Conservation (phyloP, 1,284 basidiomycete genomes). For the Tylopilus sp. region DNA sequence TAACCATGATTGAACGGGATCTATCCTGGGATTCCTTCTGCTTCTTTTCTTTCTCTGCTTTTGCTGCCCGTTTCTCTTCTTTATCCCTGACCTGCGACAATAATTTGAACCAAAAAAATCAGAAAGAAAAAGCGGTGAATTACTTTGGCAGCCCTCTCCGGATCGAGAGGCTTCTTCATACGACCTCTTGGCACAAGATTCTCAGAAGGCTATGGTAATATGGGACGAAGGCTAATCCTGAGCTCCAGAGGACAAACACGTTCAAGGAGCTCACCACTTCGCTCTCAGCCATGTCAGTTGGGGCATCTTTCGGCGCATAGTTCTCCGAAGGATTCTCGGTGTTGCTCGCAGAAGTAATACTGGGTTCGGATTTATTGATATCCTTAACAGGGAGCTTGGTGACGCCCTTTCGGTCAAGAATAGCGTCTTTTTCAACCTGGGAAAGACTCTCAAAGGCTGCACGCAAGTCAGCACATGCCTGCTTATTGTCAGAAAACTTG, state of each 20-base stretch:
- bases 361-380: constrained; percentile 30
- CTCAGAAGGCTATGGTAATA: constrained; percentile 20
- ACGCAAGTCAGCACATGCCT: constrained; percentile 64
- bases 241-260: background rate
- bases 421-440: constrained; percentile 51
- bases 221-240: background rate
- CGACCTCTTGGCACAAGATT: constrained; percentile 32
- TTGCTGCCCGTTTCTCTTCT: constrained; percentile 63
- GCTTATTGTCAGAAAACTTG: constrained; percentile 2
- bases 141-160: constrained; percentile 65
- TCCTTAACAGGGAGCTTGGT: constrained; percentile 43
- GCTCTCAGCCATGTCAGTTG: constrained; percentile 35
- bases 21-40: constrained; percentile 65
- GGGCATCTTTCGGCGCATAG: constrained; percentile 24
- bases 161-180: constrained; percentile 52
- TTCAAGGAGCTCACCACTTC: constrained; percentile 32
- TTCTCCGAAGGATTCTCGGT: constrained; percentile 4
- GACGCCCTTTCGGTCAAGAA: constrained; percentile 54
- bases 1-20: constrained; percentile 72
- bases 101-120: constrained; percentile 5
- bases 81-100: constrained; percentile 60
- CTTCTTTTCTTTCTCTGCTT: constrained; percentile 57
- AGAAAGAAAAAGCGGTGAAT: constrained; percentile 1
- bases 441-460: constrained; percentile 54
- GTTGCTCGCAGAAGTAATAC: constrained; percentile 7